These are phyloP conservation scores for Lachancea cidri DNA, from an alignment of 805 yeast genomes.

Conservation along the genomic window DNA sequence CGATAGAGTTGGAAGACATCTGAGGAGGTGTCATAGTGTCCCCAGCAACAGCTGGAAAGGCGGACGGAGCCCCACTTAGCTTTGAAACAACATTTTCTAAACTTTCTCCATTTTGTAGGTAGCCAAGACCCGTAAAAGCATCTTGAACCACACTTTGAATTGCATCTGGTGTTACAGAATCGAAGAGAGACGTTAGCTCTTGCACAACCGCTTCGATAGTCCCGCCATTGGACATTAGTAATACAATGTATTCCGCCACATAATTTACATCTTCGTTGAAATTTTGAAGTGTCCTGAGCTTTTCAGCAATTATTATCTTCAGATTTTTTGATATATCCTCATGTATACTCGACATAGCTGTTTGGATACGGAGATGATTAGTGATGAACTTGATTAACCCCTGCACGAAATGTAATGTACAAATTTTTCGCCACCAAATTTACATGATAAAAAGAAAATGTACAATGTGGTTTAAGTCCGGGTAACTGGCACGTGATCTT, in stretches of 20 bases:
- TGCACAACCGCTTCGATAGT: constrained; percentile 52
- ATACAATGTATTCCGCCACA: constrained; percentile 70
- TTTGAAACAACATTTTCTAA: constrained; percentile 28
- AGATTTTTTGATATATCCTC: constrained; percentile 37
- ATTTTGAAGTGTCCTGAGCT: constrained; percentile 36
- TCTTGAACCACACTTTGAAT: constrained; percentile 50
- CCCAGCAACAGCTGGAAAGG: constrained; percentile 11
- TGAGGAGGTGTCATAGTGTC: constrained; percentile 13
- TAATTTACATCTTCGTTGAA: constrained; percentile 50
- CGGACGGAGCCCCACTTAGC: constrained; percentile 17
- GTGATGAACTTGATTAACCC: neutral
- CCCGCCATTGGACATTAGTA: constrained; percentile 64
- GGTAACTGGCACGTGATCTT: no score
- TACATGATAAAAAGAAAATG: no score
- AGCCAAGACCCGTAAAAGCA: constrained; percentile 52
- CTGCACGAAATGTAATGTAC: no score
- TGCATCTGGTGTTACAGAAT: constrained; percentile 56
- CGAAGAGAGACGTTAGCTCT: constrained; percentile 59
- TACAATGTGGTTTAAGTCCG: no score
- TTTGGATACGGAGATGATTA: neutral
- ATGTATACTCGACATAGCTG: constrained; percentile 12
- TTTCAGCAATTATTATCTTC: constrained; percentile 40
- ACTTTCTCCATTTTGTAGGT: constrained; percentile 34
- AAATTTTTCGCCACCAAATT: neutral
- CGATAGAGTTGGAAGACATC: no score